Evolutionary conservation across 140 eudicot species (phyloP).

Genomic region (Flaveria floridana): DNA sequence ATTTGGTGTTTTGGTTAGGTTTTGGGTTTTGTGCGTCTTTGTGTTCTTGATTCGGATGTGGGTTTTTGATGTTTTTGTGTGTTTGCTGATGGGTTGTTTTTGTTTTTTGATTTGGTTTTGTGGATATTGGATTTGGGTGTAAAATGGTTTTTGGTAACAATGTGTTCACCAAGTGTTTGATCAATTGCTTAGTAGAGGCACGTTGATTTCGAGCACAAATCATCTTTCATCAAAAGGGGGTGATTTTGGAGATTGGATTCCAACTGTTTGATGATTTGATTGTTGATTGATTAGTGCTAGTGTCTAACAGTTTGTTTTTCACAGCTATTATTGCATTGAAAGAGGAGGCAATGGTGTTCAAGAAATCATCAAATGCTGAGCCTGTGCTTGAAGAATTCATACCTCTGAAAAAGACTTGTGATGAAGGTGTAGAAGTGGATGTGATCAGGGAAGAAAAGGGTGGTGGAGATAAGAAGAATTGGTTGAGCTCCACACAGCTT

Average conservation of each 20-base stretch:
- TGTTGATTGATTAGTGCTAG: background rate
- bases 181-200: background rate
- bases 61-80: too few species aligned
- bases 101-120: too few species aligned
- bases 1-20: background rate
- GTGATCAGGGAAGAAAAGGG: conserved; percentile 35
- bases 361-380: conserved; percentile 42
- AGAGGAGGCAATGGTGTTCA: conserved; percentile 49
- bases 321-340: conserved; percentile 57
- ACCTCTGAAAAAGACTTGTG: conserved; percentile 56
- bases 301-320: conserved; percentile 20
- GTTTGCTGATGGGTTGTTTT: too few species aligned
- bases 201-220: background rate
- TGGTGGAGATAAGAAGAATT: conserved; percentile 63
- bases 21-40: background rate
- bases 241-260: background rate
- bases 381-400: conserved; percentile 78
- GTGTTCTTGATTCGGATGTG: background rate
- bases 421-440: conserved; percentile 39
- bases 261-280: conserved; percentile 3
- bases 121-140: conserved; percentile 18
- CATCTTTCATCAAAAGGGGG: too few species aligned
- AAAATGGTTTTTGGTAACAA: background rate
- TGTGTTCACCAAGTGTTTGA: conserved; percentile 30
- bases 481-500: conserved; percentile 90